phyloP scores from a whole-genome alignment of 2,329 filamentous ascomycete genomes.

The Ciborinia camelliae region DNA sequence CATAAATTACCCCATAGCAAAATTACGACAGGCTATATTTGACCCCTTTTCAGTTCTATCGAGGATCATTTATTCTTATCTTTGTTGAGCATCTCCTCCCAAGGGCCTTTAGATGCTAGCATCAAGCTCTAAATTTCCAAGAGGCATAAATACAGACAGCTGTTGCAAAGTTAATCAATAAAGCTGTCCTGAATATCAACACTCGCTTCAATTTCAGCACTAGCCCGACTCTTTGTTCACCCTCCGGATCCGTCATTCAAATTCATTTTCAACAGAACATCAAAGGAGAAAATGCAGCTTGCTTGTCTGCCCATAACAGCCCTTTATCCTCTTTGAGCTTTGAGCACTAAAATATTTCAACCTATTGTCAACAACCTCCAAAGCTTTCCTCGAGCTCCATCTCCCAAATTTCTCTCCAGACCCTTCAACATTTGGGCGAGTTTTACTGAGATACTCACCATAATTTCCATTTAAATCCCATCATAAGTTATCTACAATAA shows the following conservation, averaged over 20 bases:
- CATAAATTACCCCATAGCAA: neutral
- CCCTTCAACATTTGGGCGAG: neutral
- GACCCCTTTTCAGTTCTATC: neutral
- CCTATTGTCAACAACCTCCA: neutral
- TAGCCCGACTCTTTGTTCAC: neutral
- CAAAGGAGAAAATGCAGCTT: neutral
- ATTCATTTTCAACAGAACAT: neutral
- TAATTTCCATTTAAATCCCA: neutral
- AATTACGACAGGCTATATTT: neutral
- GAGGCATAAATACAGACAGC: neutral
- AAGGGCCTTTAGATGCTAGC: too few species aligned
- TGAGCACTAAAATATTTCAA: neutral
- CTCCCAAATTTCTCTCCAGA: neutral
- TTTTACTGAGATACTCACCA: neutral
- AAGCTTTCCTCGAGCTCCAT: neutral
- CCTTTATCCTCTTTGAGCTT: constrained; percentile 7
- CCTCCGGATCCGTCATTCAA: constrained; percentile 10
- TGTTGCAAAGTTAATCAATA: neutral
- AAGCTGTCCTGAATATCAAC: neutral
- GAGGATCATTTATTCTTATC: neutral
- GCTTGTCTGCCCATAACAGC: neutral
- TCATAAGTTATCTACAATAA: neutral
- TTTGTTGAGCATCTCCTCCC: neutral
- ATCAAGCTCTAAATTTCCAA: neutral
- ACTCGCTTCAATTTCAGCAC: neutral